Percentiles rank a stretch among this genome's conserved stretches.
phyloP scores from a whole-genome alignment of 805 yeast genomes.

The Spathaspora arborariae region DNA sequence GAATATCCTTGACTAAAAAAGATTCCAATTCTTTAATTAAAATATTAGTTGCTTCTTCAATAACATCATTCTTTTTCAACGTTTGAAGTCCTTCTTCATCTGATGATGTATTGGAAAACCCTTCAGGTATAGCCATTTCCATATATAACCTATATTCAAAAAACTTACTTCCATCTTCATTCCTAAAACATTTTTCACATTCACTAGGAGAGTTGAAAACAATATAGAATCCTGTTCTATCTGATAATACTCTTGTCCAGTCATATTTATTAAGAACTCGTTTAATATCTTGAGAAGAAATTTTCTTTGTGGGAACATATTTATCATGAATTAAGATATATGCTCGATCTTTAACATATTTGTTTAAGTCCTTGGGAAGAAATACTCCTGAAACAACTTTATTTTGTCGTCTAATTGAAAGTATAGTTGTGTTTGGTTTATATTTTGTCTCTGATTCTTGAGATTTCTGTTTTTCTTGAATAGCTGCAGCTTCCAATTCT shows the following conservation, averaged over 20 bases:
- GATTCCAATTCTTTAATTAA: constrained; percentile 62
- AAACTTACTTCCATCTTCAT: constrained; percentile 56
- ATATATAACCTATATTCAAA: constrained; percentile 48
- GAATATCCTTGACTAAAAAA: constrained; percentile 64
- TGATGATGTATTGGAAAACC: constrained; percentile 18
- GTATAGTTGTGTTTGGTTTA: constrained; percentile 32
- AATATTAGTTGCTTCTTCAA: constrained; percentile 56
- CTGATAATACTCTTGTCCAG: constrained; percentile 64
- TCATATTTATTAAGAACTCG: constrained; percentile 53
- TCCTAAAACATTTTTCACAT: constrained; percentile 55
- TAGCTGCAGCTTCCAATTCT: constrained; percentile 4
- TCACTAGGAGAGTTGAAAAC: constrained; percentile 60
- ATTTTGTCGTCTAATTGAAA: constrained; percentile 27
- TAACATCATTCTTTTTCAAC: constrained; percentile 25
- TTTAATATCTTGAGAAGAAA: constrained; percentile 56
- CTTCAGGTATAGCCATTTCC: constrained; percentile 55
- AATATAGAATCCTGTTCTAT: constrained; percentile 63
- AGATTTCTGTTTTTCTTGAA: not conserved
- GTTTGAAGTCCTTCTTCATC: constrained; percentile 7
- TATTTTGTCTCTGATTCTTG: constrained; percentile 7
- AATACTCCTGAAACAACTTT: constrained; percentile 29
- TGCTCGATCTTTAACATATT: constrained; percentile 53
- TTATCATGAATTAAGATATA: constrained; percentile 52
- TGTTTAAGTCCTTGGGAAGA: constrained; percentile 48
- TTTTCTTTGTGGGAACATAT: constrained; percentile 44